Percentiles rank a stretch among this genome's conserved stretches.
Evolutionary conservation across 805 yeast genomes (phyloP).

Genomic region (Candida verbasci): DNA sequence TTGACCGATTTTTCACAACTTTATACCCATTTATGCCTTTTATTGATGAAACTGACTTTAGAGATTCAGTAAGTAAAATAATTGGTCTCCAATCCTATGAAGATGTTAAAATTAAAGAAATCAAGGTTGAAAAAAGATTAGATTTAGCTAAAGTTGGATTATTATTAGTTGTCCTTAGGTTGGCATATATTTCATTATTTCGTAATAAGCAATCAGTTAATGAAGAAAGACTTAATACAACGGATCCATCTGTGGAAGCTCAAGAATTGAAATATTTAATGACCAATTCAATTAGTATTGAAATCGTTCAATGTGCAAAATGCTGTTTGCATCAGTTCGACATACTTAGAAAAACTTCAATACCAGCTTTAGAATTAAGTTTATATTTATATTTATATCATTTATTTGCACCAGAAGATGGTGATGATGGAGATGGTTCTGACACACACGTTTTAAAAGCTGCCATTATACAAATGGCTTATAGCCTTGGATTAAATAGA

Average conservation of each 20-base stretch:
- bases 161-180: constrained; percentile 36
- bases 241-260: constrained; percentile 18
- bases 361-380: constrained; percentile 29
- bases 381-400: constrained; percentile 26
- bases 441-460: constrained; percentile 26
- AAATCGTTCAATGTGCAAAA: constrained; percentile 46
- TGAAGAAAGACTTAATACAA: constrained; percentile 20
- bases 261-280: constrained; percentile 36
- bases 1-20: constrained; percentile 38
- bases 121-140: constrained; percentile 32
- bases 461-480: constrained; percentile 34
- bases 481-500: constrained; percentile 34
- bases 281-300: constrained; percentile 42
- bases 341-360: constrained; percentile 32
- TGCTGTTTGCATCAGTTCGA: constrained; percentile 54
- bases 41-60: constrained; percentile 36
- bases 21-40: constrained; percentile 48
- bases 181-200: constrained; percentile 39
- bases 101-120: constrained; percentile 18
- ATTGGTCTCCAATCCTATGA: constrained; percentile 28
- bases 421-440: constrained; percentile 39
- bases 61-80: constrained; percentile 21
- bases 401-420: constrained; percentile 37
- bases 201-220: constrained; percentile 24
- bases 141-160: constrained; percentile 39